Conservation (phyloP, 345 rosid genomes). For the Microthlaspi erraticum region DNA sequence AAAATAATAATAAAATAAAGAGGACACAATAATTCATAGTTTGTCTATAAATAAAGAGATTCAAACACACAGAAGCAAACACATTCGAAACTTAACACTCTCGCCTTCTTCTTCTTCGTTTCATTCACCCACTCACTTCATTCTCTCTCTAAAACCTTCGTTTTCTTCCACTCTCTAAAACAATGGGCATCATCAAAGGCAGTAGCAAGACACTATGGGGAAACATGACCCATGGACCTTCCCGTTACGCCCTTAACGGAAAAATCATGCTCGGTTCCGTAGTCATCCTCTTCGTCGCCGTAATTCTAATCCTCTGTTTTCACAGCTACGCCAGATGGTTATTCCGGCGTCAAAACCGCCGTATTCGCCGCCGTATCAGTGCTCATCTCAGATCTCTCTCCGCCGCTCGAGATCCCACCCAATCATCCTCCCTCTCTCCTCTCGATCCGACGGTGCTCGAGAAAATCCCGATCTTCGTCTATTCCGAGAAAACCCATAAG, state of each 20-base stretch:
- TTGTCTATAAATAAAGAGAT: slow-evolving; percentile 43
- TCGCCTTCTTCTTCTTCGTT: slow-evolving; percentile 15
- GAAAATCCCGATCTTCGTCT: slow-evolving; percentile 61
- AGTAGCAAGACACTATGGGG: slow-evolving; percentile 30
- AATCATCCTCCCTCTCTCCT: slow-evolving; percentile 44
- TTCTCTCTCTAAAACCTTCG: slow-evolving; percentile 1
- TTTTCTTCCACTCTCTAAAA: neutral
- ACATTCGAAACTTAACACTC: slow-evolving; percentile 30
- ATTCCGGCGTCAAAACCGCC: slow-evolving; percentile 49
- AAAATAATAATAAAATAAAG: slow-evolving; percentile 11
- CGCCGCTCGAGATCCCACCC: slow-evolving; percentile 32
- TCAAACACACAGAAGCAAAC: slow-evolving; percentile 23
- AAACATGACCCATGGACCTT: slow-evolving; percentile 22
- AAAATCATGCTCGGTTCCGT: slow-evolving; percentile 64
- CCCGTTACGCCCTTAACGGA: slow-evolving; percentile 52
- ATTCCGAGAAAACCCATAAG: slow-evolving; percentile 37
- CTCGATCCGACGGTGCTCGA: slow-evolving; percentile 57
- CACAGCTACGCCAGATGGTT: slow-evolving; percentile 65
- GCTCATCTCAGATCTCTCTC: slow-evolving; percentile 45
- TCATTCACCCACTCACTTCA: slow-evolving; percentile 19
- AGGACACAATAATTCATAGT: slow-evolving; percentile 8
- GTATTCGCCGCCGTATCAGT: slow-evolving; percentile 51
- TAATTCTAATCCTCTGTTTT: slow-evolving; percentile 57
- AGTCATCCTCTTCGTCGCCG: slow-evolving; percentile 58
- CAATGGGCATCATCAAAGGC: slow-evolving; percentile 24